Conservation (phyloP, 169 alveolate species). For the Plasmodium vivax region DNA sequence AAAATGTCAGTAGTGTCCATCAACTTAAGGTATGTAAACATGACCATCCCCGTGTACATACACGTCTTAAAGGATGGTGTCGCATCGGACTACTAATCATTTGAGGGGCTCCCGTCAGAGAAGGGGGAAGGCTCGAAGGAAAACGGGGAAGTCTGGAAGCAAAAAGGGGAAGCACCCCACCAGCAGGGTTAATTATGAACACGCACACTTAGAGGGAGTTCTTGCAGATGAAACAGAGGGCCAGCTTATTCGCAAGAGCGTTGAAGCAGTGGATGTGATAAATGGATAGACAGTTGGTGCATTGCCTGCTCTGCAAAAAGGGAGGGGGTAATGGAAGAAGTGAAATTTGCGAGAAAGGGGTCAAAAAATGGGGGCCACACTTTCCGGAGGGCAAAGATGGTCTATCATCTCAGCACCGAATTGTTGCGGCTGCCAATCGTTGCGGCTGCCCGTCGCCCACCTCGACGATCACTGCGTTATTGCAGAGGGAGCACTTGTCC, state of each 20-base stretch:
- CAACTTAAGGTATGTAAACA: slow-evolving; percentile 40
- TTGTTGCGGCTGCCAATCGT: too few species aligned
- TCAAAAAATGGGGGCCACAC: too few species aligned
- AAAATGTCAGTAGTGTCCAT: slow-evolving; percentile 52
- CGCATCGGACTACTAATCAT: background rate
- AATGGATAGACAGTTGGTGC: slow-evolving; percentile 27
- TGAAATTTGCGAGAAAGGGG: background rate
- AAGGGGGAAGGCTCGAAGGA: background rate
- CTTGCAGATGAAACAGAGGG: slow-evolving; percentile 59
- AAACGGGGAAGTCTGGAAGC: background rate
- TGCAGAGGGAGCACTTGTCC: slow-evolving; percentile 65
- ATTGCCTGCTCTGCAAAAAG: slow-evolving; percentile 20
- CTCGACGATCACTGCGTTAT: slow-evolving; percentile 62
- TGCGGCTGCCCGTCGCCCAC: background rate
- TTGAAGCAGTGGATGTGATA: slow-evolving; percentile 66
- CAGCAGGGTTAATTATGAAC: background rate
- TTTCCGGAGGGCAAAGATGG: background rate
- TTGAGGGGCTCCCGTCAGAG: background rate
- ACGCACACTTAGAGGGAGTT: slow-evolving; percentile 8
- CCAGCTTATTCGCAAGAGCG: slow-evolving; percentile 33
- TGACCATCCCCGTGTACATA: slow-evolving; percentile 69
- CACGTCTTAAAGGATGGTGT: slow-evolving; percentile 47
- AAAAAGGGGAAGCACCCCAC: too few species aligned
- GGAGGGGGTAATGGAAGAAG: background rate
- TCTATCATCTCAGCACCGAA: background rate